Conservation (phyloP, 495 filamentous ascomycete species). For the Amniculicola lignicola region DNA sequence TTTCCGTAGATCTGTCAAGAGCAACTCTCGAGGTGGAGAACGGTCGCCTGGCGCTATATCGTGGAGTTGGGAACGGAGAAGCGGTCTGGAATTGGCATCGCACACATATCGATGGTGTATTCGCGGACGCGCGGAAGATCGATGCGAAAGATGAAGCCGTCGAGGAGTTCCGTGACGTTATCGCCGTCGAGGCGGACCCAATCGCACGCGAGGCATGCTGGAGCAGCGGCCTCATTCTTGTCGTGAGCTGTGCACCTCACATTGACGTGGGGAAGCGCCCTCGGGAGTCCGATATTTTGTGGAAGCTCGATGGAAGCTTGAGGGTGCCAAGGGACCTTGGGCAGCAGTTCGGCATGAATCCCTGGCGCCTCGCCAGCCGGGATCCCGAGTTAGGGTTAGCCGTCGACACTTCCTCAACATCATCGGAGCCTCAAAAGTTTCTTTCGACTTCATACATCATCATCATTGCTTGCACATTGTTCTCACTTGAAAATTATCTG, state of each 20-base stretch:
- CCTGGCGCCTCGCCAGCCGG: conserved; percentile 1
- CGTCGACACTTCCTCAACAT: conserved; percentile 3
- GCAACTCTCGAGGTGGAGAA: conserved; percentile 1
- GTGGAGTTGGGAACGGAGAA: neutral
- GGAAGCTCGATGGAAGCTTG: conserved; percentile 8
- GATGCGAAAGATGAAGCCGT: neutral
- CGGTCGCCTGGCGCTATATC: neutral
- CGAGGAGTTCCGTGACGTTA: neutral
- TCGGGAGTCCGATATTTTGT: neutral
- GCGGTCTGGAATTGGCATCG: conserved; percentile 30
- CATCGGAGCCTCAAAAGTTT: neutral
- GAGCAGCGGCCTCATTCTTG: conserved; percentile 36
- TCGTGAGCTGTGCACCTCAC: conserved; percentile 14
- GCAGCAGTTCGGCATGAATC: too few species aligned
- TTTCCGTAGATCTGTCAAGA: conserved; percentile 1
- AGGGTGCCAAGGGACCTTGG: neutral
- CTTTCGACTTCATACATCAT: neutral
- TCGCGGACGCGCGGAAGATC: neutral
- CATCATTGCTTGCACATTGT: neutral
- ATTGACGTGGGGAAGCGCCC: neutral
- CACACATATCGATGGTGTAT: conserved; percentile 27
- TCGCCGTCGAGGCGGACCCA: neutral
- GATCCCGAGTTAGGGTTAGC: conserved; percentile 15
- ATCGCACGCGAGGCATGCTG: conserved; percentile 34
- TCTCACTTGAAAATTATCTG: neutral